Evolutionary conservation across 2,329 filamentous ascomycete species (phyloP), one percentile per base, ranked within the genome.

Genomic region (Spiromastix sp.): DNA sequence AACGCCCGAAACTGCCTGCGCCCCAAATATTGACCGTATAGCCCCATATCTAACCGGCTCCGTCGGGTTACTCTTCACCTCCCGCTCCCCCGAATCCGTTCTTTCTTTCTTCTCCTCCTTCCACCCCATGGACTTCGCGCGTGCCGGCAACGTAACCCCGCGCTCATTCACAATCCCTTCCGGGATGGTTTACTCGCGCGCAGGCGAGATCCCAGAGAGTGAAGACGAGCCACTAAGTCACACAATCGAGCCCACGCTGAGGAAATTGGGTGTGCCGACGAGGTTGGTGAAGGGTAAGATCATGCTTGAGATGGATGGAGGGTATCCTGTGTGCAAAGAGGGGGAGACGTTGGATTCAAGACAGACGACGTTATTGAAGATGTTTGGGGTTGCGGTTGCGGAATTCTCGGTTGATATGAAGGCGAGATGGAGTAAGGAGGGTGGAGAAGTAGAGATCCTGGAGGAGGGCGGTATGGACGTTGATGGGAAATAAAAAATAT

Each of bases 321-420:
- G 68, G 16, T 93, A 87, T 56, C 71, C 71, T 7, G 77, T 98
- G 32, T 96, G 89, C 66, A 78, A 77, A 52, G 79, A 86, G 60
- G 91, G 89, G 8, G 77, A 95, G 55, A 71, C 77, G 29, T 64
- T 98, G 47, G 87, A 95, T 61, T 87, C 83, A 47, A 74, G 89
- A 50, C 91, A 98, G 71, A 95, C 91, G 38, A 81, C 86, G 45
- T 66, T 98, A 54, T 62, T 98, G 61, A 96, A 96, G 74, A 71
- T 94, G 51, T 96, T 98, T 63, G 81, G 85, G 35, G 76, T 95
- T 38, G 85, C 83, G 43, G 76, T 91, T 63, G 84, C 85, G 39
- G 86, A 96, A 66, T 98, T 98, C 67, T 79, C 72, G 58, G 78
- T 98, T 39, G 72, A 77, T 51, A 65, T 93, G 46, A 66, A 82